A percentile compares a stretch with the other conserved stretches of the same genome.
These are phyloP conservation scores for Hypoxylon perforatum DNA, from an alignment of 495 filamentous ascomycete species.

Conservation along the genomic window DNA sequence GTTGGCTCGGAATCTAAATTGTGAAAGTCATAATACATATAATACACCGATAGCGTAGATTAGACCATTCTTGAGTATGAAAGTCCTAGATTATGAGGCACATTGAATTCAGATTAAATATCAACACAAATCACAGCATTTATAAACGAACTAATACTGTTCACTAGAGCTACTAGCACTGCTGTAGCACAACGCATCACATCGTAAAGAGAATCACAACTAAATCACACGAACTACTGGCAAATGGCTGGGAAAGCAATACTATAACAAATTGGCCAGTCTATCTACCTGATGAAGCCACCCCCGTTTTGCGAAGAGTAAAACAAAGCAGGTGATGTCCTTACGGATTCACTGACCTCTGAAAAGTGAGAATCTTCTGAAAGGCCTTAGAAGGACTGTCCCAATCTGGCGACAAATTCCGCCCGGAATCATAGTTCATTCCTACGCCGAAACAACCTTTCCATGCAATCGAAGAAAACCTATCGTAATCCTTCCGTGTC, in stretches of 20 bases:
- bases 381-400: constrained; percentile 27
- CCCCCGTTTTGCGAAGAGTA: constrained; percentile 28
- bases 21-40: constrained; percentile 4
- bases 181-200: constrained; percentile 9
- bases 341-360: not conserved
- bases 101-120: no score
- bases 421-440: constrained; percentile 41
- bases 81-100: no score
- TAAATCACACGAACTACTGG: not conserved
- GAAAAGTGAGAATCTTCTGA: constrained; percentile 1
- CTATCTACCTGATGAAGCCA: constrained; percentile 47
- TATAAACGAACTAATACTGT: not conserved
- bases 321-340: constrained; percentile 31
- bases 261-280: constrained; percentile 45
- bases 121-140: not conserved
- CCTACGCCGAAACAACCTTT: constrained; percentile 46
- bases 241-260: constrained; percentile 29
- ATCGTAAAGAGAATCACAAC: constrained; percentile 1
- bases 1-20: constrained; percentile 35
- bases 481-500: constrained; percentile 29
- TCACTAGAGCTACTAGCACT: no score
- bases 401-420: constrained; percentile 40
- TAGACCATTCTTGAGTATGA: no score
- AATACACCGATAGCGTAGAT: not conserved
- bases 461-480: constrained; percentile 42